Conservation (phyloP, 202 grass and related monocot species). For the Musa balbisiana region DNA sequence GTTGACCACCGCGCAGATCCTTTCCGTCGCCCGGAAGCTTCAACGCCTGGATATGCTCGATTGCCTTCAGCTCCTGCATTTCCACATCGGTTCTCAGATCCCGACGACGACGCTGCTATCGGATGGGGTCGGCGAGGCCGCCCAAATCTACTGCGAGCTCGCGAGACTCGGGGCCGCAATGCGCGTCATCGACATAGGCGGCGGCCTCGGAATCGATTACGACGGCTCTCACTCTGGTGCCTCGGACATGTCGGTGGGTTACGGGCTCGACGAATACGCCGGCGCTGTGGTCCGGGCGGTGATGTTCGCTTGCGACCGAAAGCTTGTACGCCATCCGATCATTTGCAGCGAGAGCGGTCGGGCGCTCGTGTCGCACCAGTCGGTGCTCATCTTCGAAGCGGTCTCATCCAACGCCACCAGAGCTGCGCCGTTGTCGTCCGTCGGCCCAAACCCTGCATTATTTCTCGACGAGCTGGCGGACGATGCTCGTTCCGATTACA, state of each 20-base stretch:
- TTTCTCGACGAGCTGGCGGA: not conserved
- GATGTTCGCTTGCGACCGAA: not conserved
- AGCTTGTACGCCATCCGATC: not conserved
- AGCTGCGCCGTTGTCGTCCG: not conserved
- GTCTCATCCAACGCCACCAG: not conserved
- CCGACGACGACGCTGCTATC: not conserved
- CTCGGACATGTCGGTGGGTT: not conserved
- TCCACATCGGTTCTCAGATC: conserved; percentile 5
- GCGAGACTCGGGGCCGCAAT: not conserved
- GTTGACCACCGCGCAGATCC: not conserved
- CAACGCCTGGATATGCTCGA: not conserved
- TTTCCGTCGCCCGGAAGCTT: conserved; percentile 1
- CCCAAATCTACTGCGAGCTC: conserved; percentile 5
- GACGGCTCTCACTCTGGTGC: not conserved
- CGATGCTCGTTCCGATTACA: not conserved
- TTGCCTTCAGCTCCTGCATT: not conserved
- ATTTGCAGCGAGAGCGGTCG: conserved; percentile 8
- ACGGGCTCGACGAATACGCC: not conserved
- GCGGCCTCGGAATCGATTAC: conserved; percentile 5
- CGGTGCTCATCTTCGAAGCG: not conserved
- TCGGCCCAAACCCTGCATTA: not conserved
- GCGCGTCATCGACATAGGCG: conserved; percentile 1
- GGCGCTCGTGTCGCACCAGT: not conserved
- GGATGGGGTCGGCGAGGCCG: not conserved
- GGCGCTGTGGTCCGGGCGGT: not conserved